phyloP scores from a whole-genome alignment of 2,329 filamentous ascomycete genomes.

The Didymellaceae sp. region DNA sequence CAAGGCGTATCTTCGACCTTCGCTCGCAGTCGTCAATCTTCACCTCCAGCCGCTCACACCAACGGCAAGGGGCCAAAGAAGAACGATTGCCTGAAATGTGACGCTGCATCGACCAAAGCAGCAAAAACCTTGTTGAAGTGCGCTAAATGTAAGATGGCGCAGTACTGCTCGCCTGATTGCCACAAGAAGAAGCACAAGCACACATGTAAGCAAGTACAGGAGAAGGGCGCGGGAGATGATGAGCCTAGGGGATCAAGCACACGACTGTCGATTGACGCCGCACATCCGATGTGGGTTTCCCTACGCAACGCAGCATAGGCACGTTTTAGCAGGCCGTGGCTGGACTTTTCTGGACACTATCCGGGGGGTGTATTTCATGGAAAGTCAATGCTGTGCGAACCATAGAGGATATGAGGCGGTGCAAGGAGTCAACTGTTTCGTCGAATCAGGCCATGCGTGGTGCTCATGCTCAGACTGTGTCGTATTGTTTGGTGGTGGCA shows the following conservation, averaged over 20 bases:
- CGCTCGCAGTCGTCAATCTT: neutral
- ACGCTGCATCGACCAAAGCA: slow-evolving; percentile 15
- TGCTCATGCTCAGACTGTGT: too few species aligned
- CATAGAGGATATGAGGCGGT: too few species aligned
- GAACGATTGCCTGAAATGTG: slow-evolving; percentile 18
- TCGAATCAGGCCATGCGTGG: too few species aligned
- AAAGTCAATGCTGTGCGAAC: too few species aligned
- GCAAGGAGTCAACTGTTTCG: too few species aligned
- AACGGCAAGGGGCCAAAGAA: neutral
- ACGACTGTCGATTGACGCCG: too few species aligned
- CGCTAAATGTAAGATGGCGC: slow-evolving; percentile 52
- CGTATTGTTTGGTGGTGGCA: too few species aligned
- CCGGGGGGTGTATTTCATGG: too few species aligned
- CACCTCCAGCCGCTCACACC: neutral
- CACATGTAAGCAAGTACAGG: slow-evolving; percentile 28
- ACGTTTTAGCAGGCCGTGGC: neutral
- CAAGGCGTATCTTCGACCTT: slow-evolving; percentile 1
- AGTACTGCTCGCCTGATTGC: slow-evolving; percentile 61
- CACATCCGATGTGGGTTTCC: too few species aligned
- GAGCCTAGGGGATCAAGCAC: neutral
- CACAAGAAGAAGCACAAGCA: slow-evolving; percentile 59
- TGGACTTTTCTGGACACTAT: too few species aligned
- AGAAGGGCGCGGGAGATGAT: neutral
- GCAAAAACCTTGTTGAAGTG: slow-evolving; percentile 54
- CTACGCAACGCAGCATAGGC: too few species aligned